These are phyloP conservation scores for Phaeosphaeria sp. DNA, from an alignment of 2,329 filamentous ascomycete genomes.

Conservation along the genomic window DNA sequence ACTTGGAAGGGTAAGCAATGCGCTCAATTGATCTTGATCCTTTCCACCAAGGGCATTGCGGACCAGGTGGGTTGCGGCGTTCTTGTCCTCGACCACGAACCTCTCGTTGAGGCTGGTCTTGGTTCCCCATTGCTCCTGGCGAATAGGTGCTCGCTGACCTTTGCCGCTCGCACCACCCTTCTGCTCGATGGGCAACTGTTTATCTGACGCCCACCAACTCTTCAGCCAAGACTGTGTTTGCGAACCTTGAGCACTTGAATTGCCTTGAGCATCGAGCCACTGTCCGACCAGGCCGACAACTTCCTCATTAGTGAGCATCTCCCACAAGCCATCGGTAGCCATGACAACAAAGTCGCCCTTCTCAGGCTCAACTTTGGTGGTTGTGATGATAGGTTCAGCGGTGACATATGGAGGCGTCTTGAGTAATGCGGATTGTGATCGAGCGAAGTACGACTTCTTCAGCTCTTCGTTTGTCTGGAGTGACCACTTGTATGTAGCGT, in stretches of 20 bases:
- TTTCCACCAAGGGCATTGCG: constrained; percentile 93
- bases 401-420: constrained; percentile 97
- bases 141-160: constrained; percentile 86
- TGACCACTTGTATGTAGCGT: constrained; percentile 97
- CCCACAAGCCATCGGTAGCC: constrained; percentile 96
- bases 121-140: constrained; percentile 89
- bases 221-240: constrained; percentile 69
- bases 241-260: constrained; percentile 43
- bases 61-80: constrained; percentile 93
- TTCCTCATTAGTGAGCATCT: constrained; percentile 99
- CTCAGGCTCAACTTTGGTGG: constrained; percentile 86
- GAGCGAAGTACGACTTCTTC: constrained; percentile 85
- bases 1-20: constrained; percentile 86
- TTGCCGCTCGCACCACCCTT: constrained; percentile 58
- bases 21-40: constrained; percentile 92
- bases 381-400: constrained; percentile 92
- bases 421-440: constrained; percentile 76
- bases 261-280: constrained; percentile 84
- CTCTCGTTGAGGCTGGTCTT: constrained; percentile 74
- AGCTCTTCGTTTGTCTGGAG: constrained; percentile 83
- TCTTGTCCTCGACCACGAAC: constrained; percentile 95
- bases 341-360: constrained; percentile 95
- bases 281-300: constrained; percentile 95
- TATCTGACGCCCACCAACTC: constrained; percentile 68
- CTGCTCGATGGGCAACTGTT: constrained; percentile 78